Base-by-base conservation (phyloP, 257 asterid genomes). In the Ballota nigra region DNA sequence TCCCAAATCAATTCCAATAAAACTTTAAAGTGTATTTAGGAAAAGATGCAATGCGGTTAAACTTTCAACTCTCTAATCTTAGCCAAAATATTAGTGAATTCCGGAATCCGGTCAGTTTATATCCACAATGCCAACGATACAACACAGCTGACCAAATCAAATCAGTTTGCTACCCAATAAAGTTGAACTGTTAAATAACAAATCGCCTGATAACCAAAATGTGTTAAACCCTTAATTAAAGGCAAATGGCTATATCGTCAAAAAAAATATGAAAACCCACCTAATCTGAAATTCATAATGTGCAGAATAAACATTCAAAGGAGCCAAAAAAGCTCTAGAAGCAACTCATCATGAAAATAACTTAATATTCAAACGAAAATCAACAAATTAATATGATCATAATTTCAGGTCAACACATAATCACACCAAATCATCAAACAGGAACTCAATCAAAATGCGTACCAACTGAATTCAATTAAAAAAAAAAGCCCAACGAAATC, bases 371-470 rank as follows among this genome's bases (percentile, higher is more conserved):
- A 61, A 63, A 62, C 16, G n/a, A 23, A 40, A 4, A 26, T 16
- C 15, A 52, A 12, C 61, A 41, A 20, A 29, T 16, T 33, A 41
- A 58, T 64, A 64, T 63, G 62, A 76, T 53, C 69, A 56, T 6
- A 41, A 63, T 29, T 47, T 63, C 56, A 63, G 68, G 15, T 40
- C 26, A 31, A 51, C 43, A 33, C 57, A 70, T 45, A 51, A 77
- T 64, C 56, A 53, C 40, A 57, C 28, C 36, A 64, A 55, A 64
- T 41, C 70, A 77, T 8, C 41, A 65, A 53, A 58, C 66, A 69
- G 9, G 16, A 63, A 59, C 36, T 23, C n/a, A 3, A 9, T 13
- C 28, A 28, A n/a, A 49, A 56, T 29, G 51, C n/a, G 51, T 12
- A 19, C 52, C 33, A 59, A 8, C 74, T 53, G 45, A 75, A 62